Base-by-base conservation (phyloP, 129 eudicot genomes). In the Chrysanthemum lavandulifolium region DNA sequence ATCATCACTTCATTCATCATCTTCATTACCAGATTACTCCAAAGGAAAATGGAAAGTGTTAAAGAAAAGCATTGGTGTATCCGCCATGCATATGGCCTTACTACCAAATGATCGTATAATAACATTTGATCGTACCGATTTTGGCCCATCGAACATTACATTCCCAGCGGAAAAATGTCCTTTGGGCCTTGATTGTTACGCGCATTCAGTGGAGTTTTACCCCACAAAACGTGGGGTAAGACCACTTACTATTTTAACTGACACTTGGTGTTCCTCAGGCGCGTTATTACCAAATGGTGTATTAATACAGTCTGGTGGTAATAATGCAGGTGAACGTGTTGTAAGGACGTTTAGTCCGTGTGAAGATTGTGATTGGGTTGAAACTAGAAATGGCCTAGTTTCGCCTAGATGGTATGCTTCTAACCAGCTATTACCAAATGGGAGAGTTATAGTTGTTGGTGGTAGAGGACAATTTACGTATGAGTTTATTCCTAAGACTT, bases 1-100 rank as follows among this genome's bases (percentile, higher is more conserved):
- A 16, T 49, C 61, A 0, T n/a, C 56, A 51, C 40, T 40, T 13
- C 16, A 56, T 21, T 55, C 60, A 14, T 65, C 52, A 48, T 62
- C 75, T 13, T 50, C 56, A 69, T 36, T 49, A 43, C 13, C 29
- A 3, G 71, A 77, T 60, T 47, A 54, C 21, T 13, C 31, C 50
- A 73, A 69, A 27, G 89, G 89, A 5, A 78, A 51, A 66, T 85
- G 89, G 89, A 72, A 85, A 75, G 67, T 81, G n/a, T 68, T 81
- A 19, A 69, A 71, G 61, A 64, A 25, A 43, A 81, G 72, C 77
- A 75, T 78, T 2, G 86, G 89, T 25, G 82, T 85, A 5, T 78
- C 86, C 18, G 89, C 86, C 76, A 85, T 85, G 89, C 89, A 85
- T 67, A 85, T 85, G 89, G 84, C 80, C 0, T 59, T 85, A 12